phyloP scores from a whole-genome alignment of 2,329 filamentous ascomycete species.

The Paraconiothyrium brasiliense region DNA sequence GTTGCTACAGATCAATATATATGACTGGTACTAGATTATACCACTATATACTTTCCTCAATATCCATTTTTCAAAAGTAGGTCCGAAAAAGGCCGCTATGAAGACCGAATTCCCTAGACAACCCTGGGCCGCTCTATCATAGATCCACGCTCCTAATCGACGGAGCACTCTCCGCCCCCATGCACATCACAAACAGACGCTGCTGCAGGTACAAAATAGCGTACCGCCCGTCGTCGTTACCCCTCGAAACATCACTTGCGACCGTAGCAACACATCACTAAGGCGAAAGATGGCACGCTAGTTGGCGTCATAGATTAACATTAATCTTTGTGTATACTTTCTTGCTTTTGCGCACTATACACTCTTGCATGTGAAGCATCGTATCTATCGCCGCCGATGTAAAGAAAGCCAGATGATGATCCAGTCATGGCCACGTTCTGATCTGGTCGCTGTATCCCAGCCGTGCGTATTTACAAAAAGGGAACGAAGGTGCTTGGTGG shows the following conservation, averaged over 20 bases:
- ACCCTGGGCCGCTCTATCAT: not conserved
- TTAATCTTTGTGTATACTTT: constrained; percentile 13
- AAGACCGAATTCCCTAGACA: not conserved
- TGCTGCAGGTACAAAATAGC: constrained; percentile 8
- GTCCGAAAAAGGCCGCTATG: too few species aligned
- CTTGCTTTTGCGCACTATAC: constrained; percentile 8
- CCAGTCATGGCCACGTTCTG: constrained; percentile 7
- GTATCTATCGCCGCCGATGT: not conserved
- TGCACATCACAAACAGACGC: not conserved
- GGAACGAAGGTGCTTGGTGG: not conserved
- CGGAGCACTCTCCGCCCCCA: constrained; percentile 1
- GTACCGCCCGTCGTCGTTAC: not conserved
- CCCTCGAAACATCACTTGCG: not conserved
- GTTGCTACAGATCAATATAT: not conserved
- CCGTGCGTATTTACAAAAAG: constrained; percentile 5
- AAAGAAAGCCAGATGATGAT: constrained; percentile 10
- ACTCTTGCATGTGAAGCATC: not conserved
- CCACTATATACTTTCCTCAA: too few species aligned
- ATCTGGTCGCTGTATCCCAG: not conserved
- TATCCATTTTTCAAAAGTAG: too few species aligned
- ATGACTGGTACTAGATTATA: too few species aligned
- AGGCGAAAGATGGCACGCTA: not conserved
- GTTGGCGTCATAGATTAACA: constrained; percentile 9
- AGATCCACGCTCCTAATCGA: not conserved
- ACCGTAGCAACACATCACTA: not conserved